These are phyloP conservation scores for Xylaria nigripes DNA, from an alignment of 495 filamentous ascomycete genomes.

Conservation along the genomic window DNA sequence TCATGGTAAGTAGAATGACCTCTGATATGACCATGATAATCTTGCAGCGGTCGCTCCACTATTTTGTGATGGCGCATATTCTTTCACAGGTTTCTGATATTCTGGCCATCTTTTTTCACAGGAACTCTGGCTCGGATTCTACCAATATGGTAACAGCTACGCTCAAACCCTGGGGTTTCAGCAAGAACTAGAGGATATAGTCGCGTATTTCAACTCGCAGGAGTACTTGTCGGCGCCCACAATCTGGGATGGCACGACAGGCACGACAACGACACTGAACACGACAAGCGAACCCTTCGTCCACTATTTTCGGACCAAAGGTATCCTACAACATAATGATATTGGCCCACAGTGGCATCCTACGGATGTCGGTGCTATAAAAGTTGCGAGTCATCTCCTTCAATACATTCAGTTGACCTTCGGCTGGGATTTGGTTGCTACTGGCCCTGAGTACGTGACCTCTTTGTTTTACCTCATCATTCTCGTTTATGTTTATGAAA, in stretches of 20 bases:
- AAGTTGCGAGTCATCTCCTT: constrained; percentile 57
- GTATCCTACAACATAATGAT: constrained; percentile 63
- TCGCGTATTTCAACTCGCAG: constrained; percentile 48
- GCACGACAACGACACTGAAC: constrained; percentile 30
- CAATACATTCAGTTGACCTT: constrained; percentile 47
- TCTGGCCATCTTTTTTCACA: constrained; percentile 13
- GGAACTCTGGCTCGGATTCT: constrained; percentile 58
- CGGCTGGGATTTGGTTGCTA: constrained; percentile 53
- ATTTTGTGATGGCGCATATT: background rate
- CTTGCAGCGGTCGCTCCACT: background rate
- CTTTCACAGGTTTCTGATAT: background rate
- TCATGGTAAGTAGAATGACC: constrained; percentile 42
- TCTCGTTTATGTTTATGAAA: background rate
- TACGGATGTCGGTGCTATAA: constrained; percentile 60
- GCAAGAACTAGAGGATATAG: constrained; percentile 47
- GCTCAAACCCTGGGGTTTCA: constrained; percentile 40
- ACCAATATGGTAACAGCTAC: constrained; percentile 46
- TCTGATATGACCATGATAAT: background rate
- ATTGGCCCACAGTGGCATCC: constrained; percentile 57
- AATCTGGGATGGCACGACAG: constrained; percentile 38
- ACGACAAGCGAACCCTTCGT: constrained; percentile 44
- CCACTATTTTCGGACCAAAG: constrained; percentile 60
- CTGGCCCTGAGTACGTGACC: constrained; percentile 46
- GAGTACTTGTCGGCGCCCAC: constrained; percentile 35
- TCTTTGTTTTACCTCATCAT: background rate